Conservation (phyloP, 2,329 filamentous ascomycete genomes). For the Exophiala phaeomuriformis region DNA sequence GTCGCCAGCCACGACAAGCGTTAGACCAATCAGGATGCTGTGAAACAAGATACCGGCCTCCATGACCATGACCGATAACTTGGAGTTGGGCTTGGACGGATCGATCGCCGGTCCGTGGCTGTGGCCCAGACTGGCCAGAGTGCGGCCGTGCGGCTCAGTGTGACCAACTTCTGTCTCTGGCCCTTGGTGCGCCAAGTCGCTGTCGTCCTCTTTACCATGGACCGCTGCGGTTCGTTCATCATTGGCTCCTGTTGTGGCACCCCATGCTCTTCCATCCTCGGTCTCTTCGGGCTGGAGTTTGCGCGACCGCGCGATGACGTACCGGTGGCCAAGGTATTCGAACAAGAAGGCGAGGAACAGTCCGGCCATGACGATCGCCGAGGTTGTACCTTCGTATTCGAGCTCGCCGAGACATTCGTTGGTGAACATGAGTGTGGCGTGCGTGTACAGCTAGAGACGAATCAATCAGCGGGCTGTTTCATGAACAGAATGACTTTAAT, state of each 20-base stretch:
- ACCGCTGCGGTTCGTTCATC: neutral
- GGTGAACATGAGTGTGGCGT: conserved; percentile 64
- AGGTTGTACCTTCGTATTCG: conserved; percentile 60
- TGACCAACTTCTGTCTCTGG: no score
- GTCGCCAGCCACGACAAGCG: conserved; percentile 43
- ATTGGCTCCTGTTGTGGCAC: conserved; percentile 17
- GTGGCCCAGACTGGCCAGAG: conserved; percentile 30
- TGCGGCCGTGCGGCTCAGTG: neutral
- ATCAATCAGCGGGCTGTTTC: neutral
- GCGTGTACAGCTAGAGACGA: conserved; percentile 58
- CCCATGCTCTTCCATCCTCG: conserved; percentile 7
- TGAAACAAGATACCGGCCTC: conserved; percentile 71
- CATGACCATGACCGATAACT: conserved; percentile 60
- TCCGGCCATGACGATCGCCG: conserved; percentile 66
- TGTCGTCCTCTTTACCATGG: no score
- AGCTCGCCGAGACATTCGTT: conserved; percentile 62
- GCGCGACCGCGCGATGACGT: conserved; percentile 37
- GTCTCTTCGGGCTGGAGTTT: no score
- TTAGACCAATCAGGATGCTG: conserved; percentile 54
- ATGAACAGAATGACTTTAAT: neutral
- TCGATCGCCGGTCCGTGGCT: conserved; percentile 31
- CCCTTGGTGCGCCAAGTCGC: no score
- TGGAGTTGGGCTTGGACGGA: conserved; percentile 36
- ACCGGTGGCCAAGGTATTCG: conserved; percentile 58
- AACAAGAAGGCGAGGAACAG: conserved; percentile 65